Percentiles rank a stretch among this genome's conserved stretches.
phyloP scores from a whole-genome alignment of 768 basidiomycete genomes.

The Auriscalpium vulgare region DNA sequence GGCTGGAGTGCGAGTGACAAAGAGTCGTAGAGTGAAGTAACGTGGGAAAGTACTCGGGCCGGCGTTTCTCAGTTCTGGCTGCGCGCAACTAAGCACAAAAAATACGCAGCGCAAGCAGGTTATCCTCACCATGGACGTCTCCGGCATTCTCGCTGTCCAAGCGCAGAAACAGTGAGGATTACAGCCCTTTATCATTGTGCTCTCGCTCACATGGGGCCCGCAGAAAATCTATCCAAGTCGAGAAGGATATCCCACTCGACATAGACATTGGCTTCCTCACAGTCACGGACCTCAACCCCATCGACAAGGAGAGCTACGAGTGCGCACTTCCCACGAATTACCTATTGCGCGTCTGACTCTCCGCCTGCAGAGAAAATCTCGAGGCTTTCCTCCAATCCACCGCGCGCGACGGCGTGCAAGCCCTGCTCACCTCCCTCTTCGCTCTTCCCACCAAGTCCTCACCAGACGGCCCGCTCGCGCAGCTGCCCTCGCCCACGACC shows the following conservation, averaged over 20 bases:
- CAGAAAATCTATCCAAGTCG: constrained; percentile 62
- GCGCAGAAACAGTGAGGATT: constrained; percentile 11
- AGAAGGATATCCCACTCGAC: constrained; percentile 73
- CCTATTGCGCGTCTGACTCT: not conserved
- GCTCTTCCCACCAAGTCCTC: constrained; percentile 70
- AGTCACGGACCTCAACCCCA: constrained; percentile 81
- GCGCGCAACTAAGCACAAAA: too few species aligned
- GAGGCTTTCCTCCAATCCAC: constrained; percentile 76
- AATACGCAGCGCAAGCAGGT: too few species aligned
- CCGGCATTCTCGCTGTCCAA: constrained; percentile 13
- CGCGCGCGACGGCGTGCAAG: constrained; percentile 76
- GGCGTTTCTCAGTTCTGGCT: too few species aligned
- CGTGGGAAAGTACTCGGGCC: too few species aligned
- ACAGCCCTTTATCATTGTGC: not conserved
- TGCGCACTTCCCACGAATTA: constrained; percentile 27
- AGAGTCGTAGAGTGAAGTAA: too few species aligned
- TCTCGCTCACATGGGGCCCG: not conserved
- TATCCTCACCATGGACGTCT: constrained; percentile 11
- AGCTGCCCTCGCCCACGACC: constrained; percentile 71
- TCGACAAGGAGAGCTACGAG: constrained; percentile 82
- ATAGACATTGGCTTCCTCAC: constrained; percentile 79
- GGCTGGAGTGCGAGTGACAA: too few species aligned
- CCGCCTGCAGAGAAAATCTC: constrained; percentile 49
- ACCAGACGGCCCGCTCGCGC: constrained; percentile 74
- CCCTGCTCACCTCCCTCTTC: constrained; percentile 74